Evolutionary conservation across 163 green algal species (phyloP), one percentile per base, ranked within the genome.

Genomic region (Smithsoniella earleae): DNA sequence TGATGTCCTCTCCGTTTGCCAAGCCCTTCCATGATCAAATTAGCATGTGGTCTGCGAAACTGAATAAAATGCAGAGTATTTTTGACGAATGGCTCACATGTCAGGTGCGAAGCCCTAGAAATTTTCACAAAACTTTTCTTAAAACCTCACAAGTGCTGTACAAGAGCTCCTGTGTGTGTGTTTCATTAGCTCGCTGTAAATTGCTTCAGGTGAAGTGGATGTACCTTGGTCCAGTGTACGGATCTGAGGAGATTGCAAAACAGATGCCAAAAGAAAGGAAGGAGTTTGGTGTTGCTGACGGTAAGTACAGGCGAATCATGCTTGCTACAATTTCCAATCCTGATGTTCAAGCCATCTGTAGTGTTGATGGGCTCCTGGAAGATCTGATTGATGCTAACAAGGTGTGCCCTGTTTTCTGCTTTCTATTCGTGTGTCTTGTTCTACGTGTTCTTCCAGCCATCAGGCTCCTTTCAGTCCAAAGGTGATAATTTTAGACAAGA

Each of bases 141-240:
- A n/a, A n/a, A n/a, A n/a, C n/a, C n/a, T n/a, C n/a, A n/a, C n/a
- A n/a, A n/a, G n/a, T n/a, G n/a, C n/a, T n/a, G n/a, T n/a, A n/a
- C n/a, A n/a, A n/a, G n/a, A n/a, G n/a, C n/a, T n/a, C n/a, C n/a
- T n/a, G n/a, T n/a, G n/a, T n/a, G n/a, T n/a, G n/a, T n/a, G n/a
- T n/a, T n/a, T n/a, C n/a, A n/a, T n/a, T n/a, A n/a, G n/a, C 4
- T 28, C n/a, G n/a, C n/a, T n/a, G n/a, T n/a, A n/a, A n/a, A n/a
- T n/a, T n/a, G n/a, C n/a, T n/a, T 6, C 66, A 85, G 77, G 55
- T 78, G 46, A 81, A 78, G 43, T 91, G 86, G 86, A 85, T 91
- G 72, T 91, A 88, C 76, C 74, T 91, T 8, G 84, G 88, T 49
- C 86, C 86, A 22, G 88, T 91, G 73, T 91, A 89, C 64, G 84